Base-by-base conservation (phyloP, 78 protist species). In the Dictyostelium purpureum region DNA sequence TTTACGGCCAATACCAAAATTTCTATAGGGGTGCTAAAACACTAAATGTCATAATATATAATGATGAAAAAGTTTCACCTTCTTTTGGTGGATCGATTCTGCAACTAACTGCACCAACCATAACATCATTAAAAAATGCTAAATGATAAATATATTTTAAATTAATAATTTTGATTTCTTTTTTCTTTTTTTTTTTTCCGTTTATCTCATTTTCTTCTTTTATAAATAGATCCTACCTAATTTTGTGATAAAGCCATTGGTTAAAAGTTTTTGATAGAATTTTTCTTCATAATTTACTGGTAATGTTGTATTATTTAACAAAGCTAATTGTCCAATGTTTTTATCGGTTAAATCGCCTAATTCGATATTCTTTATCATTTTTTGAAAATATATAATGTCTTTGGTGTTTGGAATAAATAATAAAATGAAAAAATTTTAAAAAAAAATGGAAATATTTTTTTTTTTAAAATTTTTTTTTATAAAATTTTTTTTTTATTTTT, bases 21-120 rank as follows among this genome's bases (percentile, higher is more conserved):
- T 54, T 54, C 90, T 82, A 70, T 82, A 82, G n/a, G 24, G n/a
- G 42, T 51, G 90, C 79, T 28, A 82, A 82, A n/a, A 82, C 90
- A 56, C 90, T 19, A 37, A 82, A 82, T 49, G 90, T 82, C 90
- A 82, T 82, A 19, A 82, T 82, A 82, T 82, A 82, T 42, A 82
- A 54, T 11, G 81, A 54, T 70, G 51, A n/a, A 40, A 26, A 33
- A 28, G 47, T 56, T 33, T 66, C 40, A 33, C 26, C 21, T 14
- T n/a, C 66, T 38, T 7, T 12, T 21, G 67, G 54, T 82, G 14
- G 78, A 70, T 82, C 90, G 4, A 82, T 54, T 70, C 80, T 82
- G 37, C 90, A 82, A 33, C 78, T 51, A 14, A 70, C 90, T 52
- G 90, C 90, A 28, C 90, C 90, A 52, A 82, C 90, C 37, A 82